Base-by-base conservation (phyloP, 75 land plant genomes). In the Isoetes taiwanensis region DNA sequence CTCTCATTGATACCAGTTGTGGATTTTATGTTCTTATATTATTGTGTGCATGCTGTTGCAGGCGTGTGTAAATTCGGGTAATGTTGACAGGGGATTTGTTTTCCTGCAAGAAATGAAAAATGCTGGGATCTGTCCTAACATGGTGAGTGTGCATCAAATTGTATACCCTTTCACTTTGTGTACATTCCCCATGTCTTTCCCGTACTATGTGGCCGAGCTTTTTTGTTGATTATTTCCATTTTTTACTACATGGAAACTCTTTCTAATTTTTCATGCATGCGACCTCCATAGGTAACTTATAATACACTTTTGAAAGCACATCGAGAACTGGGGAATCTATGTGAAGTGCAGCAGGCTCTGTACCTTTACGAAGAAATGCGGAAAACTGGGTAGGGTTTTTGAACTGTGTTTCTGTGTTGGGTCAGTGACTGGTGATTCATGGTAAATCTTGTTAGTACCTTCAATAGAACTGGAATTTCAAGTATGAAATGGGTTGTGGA, bases 351-450 rank as follows among this genome's bases (percentile, higher is more conserved):
- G 32, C 78, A 80, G 46, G 78, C 79, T 41, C 66, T 87, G 32
- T 65, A 73, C 31, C 43, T 84, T 61, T 87, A 87, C 58, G 82
- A 77, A 39, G 85, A 87, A 39, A 87, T 87, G 94, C 64, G 94
- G 28, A 76, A 61, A 63, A 75, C 88, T 32, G 89, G 94, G 84
- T 84, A 84, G n/a, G n/a, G n/a, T n/a, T n/a, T n/a, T n/a, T n/a
- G n/a, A n/a, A n/a, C n/a, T n/a, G n/a, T n/a, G n/a, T n/a, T n/a
- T n/a, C n/a, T n/a, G n/a, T n/a, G n/a, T n/a, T n/a, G n/a, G n/a
- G n/a, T n/a, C n/a, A n/a, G n/a, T n/a, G n/a, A n/a, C n/a, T n/a
- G n/a, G n/a, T n/a, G n/a, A n/a, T n/a, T n/a, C n/a, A n/a, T n/a
- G n/a, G n/a, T n/a, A n/a, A n/a, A n/a, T n/a, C n/a, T n/a, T n/a